Evolutionary conservation across 2,329 filamentous ascomycete species (phyloP), one percentile per base, ranked within the genome.

Genomic region (Colletotrichum lupini): DNA sequence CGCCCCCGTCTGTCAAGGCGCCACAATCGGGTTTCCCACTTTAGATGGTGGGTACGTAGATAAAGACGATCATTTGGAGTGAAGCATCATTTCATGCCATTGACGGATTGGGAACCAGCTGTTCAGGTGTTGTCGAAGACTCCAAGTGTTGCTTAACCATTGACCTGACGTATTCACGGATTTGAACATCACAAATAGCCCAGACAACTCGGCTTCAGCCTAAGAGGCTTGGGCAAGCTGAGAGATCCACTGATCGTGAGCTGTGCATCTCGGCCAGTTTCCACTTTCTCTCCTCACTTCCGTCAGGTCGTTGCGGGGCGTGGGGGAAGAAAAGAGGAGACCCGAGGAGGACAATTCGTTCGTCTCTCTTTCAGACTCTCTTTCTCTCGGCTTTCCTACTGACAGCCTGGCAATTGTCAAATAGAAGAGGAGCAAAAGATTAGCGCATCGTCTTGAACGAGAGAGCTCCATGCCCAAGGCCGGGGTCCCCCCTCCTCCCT

Each of bases 241-340:
- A 49, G 42, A 49, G 42, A 30, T 64, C 61, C 49, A 56, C 61
- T 22, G n/a, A 32, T 55, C 42, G 14, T 35, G 22, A 35, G 19
- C 32, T 37, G 24, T 42, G 24, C 69, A 63, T 64, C 58, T 72
- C 65, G 65, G 70, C 60, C 49, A 56, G 68, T 72, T 72, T 58
- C 68, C 68, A 68, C 68, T 49, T 49, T 55, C 56, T 57, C 63
- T 66, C 63, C 32, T 65, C 62, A 37, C 22, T 55, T 64, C 52
- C 49, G 61, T 56, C 30, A 55, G 30, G 61, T 35, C 62, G 32
- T 22, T 61, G 60, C 67, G 70, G 67, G 59, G 70, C 70, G 70
- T 73, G 67, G 70, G 70, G 70, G 70, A 69, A 8, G 8, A 30
- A 24, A 16, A 32, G 56, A 52, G 65, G 57, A 42, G 49, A 58